These are phyloP conservation scores for Cladosporium sp. DNA, from an alignment of 2,329 filamentous ascomycete genomes.

Conservation along the genomic window DNA sequence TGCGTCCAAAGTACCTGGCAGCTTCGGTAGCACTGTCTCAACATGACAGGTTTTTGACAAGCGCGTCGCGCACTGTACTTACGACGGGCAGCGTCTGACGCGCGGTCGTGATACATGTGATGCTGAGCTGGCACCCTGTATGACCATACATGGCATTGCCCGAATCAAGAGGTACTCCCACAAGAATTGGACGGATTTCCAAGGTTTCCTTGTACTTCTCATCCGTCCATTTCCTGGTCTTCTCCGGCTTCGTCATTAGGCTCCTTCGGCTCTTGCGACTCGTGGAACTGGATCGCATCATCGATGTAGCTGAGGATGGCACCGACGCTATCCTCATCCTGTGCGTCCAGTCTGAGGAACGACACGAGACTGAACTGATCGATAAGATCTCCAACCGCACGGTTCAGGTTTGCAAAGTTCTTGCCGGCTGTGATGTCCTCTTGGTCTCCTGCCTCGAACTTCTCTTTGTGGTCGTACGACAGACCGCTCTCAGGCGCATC, in stretches of 20 bases:
- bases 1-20: neutral
- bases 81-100: neutral
- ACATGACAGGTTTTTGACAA: conserved; percentile 5
- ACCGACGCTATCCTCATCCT: conserved; percentile 88
- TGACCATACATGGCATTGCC: neutral
- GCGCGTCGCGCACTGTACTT: neutral
- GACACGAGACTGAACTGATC: conserved; percentile 99
- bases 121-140: neutral
- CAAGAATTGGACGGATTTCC: neutral
- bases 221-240: conserved; percentile 57
- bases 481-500: conserved; percentile 67
- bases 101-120: conserved; percentile 14
- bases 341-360: conserved; percentile 84
- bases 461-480: conserved; percentile 43
- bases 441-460: conserved; percentile 52
- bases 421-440: conserved; percentile 69
- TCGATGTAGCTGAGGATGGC: conserved; percentile 89
- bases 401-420: conserved; percentile 80
- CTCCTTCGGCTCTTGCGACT: conserved; percentile 88
- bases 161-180: neutral
- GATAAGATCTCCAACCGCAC: conserved; percentile 85
- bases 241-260: conserved; percentile 61
- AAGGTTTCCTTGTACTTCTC: conserved; percentile 24
- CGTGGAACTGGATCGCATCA: conserved; percentile 89
- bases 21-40: neutral